A percentile compares a stretch with the other conserved stretches of the same genome.
phyloP scores from a whole-genome alignment of 2,329 filamentous ascomycete genomes.

The Alternaria rosae region DNA sequence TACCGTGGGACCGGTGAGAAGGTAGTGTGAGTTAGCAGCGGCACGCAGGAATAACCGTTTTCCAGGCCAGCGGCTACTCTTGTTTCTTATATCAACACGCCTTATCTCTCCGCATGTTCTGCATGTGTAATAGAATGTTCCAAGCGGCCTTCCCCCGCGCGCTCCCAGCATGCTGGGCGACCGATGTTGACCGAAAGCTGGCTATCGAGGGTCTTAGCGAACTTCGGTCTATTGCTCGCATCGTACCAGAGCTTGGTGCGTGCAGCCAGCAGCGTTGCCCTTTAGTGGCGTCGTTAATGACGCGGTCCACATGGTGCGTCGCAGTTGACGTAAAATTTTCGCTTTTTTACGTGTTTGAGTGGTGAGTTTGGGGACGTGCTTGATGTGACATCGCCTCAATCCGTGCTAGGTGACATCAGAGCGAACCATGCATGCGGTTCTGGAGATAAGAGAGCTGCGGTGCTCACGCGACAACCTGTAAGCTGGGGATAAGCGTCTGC shows the following conservation, averaged over 20 bases:
- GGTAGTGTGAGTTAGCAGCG: not conserved
- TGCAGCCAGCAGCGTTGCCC: not conserved
- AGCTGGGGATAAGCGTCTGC: not conserved
- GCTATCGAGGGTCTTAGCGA: slow-evolving; percentile 5
- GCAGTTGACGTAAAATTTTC: slow-evolving; percentile 45
- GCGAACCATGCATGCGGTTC: not conserved
- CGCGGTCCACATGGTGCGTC: slow-evolving; percentile 38
- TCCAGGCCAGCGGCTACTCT: not conserved
- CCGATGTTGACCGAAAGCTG: slow-evolving; percentile 23
- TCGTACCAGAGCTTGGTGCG: slow-evolving; percentile 13
- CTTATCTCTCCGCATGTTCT: slow-evolving; percentile 27
- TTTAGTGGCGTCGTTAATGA: slow-evolving; percentile 16
- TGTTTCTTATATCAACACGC: slow-evolving; percentile 16
- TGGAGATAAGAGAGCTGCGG: not conserved
- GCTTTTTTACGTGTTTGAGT: slow-evolving; percentile 22
- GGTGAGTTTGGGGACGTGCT: slow-evolving; percentile 30
- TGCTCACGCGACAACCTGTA: not conserved
- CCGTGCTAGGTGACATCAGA: not conserved
- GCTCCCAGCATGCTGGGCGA: slow-evolving; percentile 16
- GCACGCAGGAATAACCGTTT: not conserved
- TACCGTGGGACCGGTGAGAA: slow-evolving; percentile 7
- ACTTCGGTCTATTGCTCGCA: slow-evolving; percentile 3
- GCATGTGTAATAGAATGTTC: slow-evolving; percentile 29
- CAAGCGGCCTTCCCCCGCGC: slow-evolving; percentile 19
- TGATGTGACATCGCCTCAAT: slow-evolving; percentile 14